Evolutionary conservation across 2,329 filamentous ascomycete species (phyloP), one percentile per base, ranked within the genome.

Genomic region (Epicoccum sorghinum): DNA sequence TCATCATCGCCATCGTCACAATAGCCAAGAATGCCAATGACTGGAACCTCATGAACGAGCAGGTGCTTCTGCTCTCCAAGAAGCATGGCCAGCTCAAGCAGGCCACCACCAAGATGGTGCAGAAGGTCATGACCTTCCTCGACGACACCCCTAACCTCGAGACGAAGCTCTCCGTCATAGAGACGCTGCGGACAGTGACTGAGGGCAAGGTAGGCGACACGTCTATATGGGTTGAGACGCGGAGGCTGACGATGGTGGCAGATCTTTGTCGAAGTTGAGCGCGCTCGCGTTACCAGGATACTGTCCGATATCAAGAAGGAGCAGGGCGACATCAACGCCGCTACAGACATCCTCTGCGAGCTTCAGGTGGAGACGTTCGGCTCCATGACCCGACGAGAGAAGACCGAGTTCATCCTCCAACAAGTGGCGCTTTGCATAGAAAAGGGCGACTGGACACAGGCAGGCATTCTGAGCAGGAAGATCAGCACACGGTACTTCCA

Each of bases 21-120:
- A 86, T 98, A 81, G 93, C 91, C 81, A 98, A 97, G 79, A 84
- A 96, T 76, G 87, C 90, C 18, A 89, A 89, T 65, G 92, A 99
- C 76, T 99, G 95, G 95, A 88, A 86, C 75, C 80, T 97, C 70
- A 85, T 99, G 79, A 98, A 96, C 75, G 95, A 99, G 79, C 95
- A 99, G 80, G 91, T 96, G 60, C 83, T 96, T 68, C 83, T 97
- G 61, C 83, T 99, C 53, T 98, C 95, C 63, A 99, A 99, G 87
- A 99, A 99, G 82, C 95, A 99, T 89, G 91, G 93, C 69, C 95
- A 99, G 82, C 92, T 99, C 73, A 99, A 99, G 79, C 95, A 98
- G 79, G 95, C 95, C 71, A 95, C 93, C 70, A 98, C 95, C 68
- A 95, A 93, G 82, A 99, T 99, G 95, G 93, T 99, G 57, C 95